Evolutionary conservation across 2,329 filamentous ascomycete species (phyloP).

Genomic region (Neofusicoccum laricinum): DNA sequence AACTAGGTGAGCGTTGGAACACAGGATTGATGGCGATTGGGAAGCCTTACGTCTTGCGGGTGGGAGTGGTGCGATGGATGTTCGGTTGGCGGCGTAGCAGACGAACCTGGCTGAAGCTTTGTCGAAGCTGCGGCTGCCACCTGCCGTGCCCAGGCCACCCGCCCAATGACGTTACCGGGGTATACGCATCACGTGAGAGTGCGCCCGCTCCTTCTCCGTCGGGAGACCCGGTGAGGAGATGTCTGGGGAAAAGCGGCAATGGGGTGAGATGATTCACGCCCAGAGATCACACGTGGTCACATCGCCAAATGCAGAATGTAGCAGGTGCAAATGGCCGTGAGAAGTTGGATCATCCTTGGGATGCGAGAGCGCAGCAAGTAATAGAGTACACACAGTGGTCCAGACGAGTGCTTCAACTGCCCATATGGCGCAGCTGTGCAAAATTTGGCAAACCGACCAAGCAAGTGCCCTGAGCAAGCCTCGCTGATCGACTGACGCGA

Average conservation of each 20-base stretch:
- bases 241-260: background rate
- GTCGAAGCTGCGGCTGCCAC: slow-evolving; percentile 9
- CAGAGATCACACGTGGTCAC: background rate
- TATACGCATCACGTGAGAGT: background rate
- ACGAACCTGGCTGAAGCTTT: slow-evolving; percentile 4
- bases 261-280: background rate
- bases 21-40: slow-evolving; percentile 2
- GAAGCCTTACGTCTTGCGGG: slow-evolving; percentile 14
- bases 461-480: background rate
- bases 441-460: background rate
- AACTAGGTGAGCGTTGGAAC: background rate
- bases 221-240: slow-evolving; percentile 13
- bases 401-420: background rate
- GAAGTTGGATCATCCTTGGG: too few relatives aligned
- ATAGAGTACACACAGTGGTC: background rate
- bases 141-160: slow-evolving; percentile 2
- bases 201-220: background rate
- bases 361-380: too few relatives aligned
- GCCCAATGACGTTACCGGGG: slow-evolving; percentile 12
- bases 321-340: too few relatives aligned
- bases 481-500: slow-evolving; percentile 1
- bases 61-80: slow-evolving; percentile 19
- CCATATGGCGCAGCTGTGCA: too few relatives aligned
- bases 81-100: slow-evolving; percentile 18
- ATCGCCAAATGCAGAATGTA: too few relatives aligned